phyloP scores from a whole-genome alignment of 1,139 yeast species.

The Yamadazyma sp. region DNA sequence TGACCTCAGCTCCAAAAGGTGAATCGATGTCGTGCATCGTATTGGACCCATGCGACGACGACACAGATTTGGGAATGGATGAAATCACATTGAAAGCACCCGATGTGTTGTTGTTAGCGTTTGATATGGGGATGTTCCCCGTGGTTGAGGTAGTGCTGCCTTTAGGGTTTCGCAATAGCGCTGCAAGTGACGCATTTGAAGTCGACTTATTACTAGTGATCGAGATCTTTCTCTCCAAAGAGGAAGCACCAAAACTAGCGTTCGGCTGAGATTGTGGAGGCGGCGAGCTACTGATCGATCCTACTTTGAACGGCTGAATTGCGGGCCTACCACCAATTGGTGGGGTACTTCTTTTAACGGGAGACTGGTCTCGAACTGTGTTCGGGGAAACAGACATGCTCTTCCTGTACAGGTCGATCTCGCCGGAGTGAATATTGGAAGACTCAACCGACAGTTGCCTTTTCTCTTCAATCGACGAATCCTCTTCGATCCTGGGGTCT shows the following conservation, averaged over 20 bases:
- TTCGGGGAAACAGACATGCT: constrained; percentile 32
- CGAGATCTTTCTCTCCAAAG: constrained; percentile 43
- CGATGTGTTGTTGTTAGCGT: constrained; percentile 15
- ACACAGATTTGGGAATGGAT: constrained; percentile 38
- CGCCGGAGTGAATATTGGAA: not conserved
- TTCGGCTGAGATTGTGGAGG: constrained; percentile 33
- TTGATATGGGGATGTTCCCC: constrained; percentile 29
- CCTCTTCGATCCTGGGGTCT: not conserved
- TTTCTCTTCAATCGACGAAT: too few species aligned
- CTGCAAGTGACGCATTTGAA: constrained; percentile 59
- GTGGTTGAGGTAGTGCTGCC: constrained; percentile 34
- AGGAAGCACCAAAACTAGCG: constrained; percentile 20
- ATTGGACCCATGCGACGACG: constrained; percentile 44
- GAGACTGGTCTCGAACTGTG: constrained; percentile 18
- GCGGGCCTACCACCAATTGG: constrained; percentile 30
- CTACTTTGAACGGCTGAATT: constrained; percentile 62
- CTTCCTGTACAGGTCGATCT: constrained; percentile 1
- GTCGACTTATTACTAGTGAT: constrained; percentile 49
- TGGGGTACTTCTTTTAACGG: constrained; percentile 18
- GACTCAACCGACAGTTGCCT: not conserved
- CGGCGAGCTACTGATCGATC: constrained; percentile 55
- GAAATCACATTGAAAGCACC: constrained; percentile 14
- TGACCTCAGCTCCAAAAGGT: constrained; percentile 21
- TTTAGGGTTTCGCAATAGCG: constrained; percentile 51
- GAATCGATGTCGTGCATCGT: constrained; percentile 18